Evolutionary conservation across 495 filamentous ascomycete genomes (phyloP), one percentile per base, ranked within the genome.

Genomic region (Tuber brumale): DNA sequence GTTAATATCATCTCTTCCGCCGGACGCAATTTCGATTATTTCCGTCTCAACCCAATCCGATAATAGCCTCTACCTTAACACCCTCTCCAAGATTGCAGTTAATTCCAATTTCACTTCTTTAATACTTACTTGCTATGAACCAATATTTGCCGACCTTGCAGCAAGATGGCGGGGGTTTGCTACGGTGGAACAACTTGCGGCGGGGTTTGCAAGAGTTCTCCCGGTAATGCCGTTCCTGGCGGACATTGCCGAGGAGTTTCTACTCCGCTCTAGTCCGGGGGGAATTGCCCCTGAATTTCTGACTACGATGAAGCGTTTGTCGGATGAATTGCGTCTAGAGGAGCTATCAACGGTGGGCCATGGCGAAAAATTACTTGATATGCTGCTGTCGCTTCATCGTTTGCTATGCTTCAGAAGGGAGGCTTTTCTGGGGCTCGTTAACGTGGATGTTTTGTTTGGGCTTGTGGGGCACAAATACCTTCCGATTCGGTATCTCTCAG

Each of bases 401-500:
- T 48, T 83, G 18, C 27, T 83, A 57, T 45, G 71, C 27, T 83
- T 83, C 71, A 78, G 51, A 70, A 76, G 75, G 57, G 81, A 81
- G 21, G 70, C 76, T 6, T 83, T 83, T 70, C 37, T 79, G 61
- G 39, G 72, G 3, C 73, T 83, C 42, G 69, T 80, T 2, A 70
- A 81, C 27, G 43, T 75, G 21, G 72, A 75, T 39, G 71, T 70
- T 72, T 73, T 83, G 35, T 76, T 74, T 8, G 69, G 76, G 39
- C 44, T 83, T 14, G 31, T 83, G 48, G 74, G 35, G 44, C 79
- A 81, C 69, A 21, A 73, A n/a, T 44, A 89, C 44, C 84, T 80
- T 45, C 84, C 87, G 10, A 88, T 96, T 27, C 88, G 92, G 83
- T 98, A 94, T 83, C 86, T 99, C 71, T 91, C 93, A 21, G 87